Base-by-base conservation (phyloP, 352 stramenopile species). In the Globisporangium okanoganense region DNA sequence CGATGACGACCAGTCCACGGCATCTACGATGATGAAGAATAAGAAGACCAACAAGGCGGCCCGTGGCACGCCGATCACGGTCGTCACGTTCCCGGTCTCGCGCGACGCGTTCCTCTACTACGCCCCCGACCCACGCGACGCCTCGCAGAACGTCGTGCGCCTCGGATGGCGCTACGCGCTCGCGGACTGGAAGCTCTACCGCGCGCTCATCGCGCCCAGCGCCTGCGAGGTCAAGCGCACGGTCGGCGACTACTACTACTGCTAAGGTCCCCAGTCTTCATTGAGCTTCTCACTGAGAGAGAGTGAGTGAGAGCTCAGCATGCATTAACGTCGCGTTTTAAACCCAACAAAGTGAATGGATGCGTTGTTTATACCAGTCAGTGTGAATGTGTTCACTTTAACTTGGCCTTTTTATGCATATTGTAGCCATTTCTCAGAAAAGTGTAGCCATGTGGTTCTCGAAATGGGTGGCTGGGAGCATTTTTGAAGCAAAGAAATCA, bases 151-250 rank as follows among this genome's bases (percentile, higher is more conserved):
- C 25, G 18, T 51, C 22, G 29, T 41, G 49, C 54, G 54, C 16
- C 24, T 60, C 33, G 40, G 54, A 27, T 51, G 54, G 54, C 38
- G 54, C 54, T 60, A 60, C 24, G 5, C 43, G 14, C 40, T 51
- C 40, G n/a, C 40, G 40, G 54, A 60, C 54, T 60, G 54, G 54
- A 47, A 51, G 36, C 36, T 60, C 20, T 60, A 60, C 40, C 24
- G 31, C 24, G 54, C 18, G 14, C 38, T 60, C n/a, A 27, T 60
- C 40, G 36, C 40, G 25, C 36, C 36, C 5, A 40, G 7, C 9
- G 20, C 51, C 51, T 58, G 51, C 20, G 51, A 58, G 29, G 51
- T 47, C n/a, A 58, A 58, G 20, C 33, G 51, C 51, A n/a, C 22
- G 18, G n/a, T 47, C 31, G 51, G 33, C 12, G 45, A 51, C 45